phyloP scores from a whole-genome alignment of 495 filamentous ascomycete species.

The Pyrenopolyporus hunteri region DNA sequence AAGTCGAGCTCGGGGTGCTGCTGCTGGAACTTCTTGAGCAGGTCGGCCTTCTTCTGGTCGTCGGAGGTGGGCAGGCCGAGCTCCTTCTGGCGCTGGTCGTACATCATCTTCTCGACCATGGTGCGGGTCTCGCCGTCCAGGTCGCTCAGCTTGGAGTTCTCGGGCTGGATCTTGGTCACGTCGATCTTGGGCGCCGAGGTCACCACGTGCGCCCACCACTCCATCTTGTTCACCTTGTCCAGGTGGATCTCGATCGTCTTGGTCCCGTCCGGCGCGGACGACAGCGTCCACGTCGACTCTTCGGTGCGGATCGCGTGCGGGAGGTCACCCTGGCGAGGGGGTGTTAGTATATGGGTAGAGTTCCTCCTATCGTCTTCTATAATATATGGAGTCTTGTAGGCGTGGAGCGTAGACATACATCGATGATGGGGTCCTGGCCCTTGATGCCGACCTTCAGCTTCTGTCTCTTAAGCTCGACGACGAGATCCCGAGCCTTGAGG shows the following conservation, averaged over 20 bases:
- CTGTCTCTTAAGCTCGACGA: slow-evolving; percentile 80
- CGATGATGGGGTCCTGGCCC: slow-evolving; percentile 84
- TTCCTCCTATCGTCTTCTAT: background rate
- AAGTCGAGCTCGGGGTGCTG: slow-evolving; percentile 82
- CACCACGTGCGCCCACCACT: slow-evolving; percentile 96
- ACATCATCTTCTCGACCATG: slow-evolving; percentile 99
- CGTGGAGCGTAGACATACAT: slow-evolving; percentile 59
- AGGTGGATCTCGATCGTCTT: slow-evolving; percentile 89
- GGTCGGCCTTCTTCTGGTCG: slow-evolving; percentile 89
- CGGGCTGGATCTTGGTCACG: slow-evolving; percentile 90
- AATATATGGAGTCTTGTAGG: background rate
- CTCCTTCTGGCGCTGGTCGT: slow-evolving; percentile 96
- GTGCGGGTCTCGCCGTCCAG: slow-evolving; percentile 92
- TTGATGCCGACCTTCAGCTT: slow-evolving; percentile 83
- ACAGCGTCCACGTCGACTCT: slow-evolving; percentile 94
- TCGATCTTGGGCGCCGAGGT: slow-evolving; percentile 87
- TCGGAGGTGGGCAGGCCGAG: slow-evolving; percentile 81
- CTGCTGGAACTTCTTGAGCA: slow-evolving; percentile 88
- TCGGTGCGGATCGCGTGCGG: slow-evolving; percentile 79
- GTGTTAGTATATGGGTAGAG: background rate
- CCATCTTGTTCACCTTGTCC: slow-evolving; percentile 95
- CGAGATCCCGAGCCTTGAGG: slow-evolving; percentile 82
- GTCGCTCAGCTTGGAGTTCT: slow-evolving; percentile 87
- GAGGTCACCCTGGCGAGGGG: slow-evolving; percentile 70
- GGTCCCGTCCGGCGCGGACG: slow-evolving; percentile 64